Evolutionary conservation across 768 basidiomycete species (phyloP), one percentile per base, ranked within the genome.

Genomic region (Boletellus ananiceps): DNA sequence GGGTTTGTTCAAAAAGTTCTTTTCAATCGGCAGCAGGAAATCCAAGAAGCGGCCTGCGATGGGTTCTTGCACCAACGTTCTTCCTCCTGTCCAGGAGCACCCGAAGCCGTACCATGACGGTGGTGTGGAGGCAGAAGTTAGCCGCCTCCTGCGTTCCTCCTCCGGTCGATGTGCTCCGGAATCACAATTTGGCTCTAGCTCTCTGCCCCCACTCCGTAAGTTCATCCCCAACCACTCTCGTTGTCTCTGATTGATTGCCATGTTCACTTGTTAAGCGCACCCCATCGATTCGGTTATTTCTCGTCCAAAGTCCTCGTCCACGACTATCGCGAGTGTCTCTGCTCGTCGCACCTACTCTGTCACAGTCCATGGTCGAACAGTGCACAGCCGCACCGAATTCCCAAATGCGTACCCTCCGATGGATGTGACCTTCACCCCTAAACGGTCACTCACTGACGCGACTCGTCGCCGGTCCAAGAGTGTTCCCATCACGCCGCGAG

Each of bases 121-220:
- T 31, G 81, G 83, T 15, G 57, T 61, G 40, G 74, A 76, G 54
- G 70, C 66, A 33, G 71, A 68, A 19, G 72, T 71, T 16, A 74
- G 68, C 52, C 70, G 73, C 5, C 72, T 91, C 13, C 63, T 91
- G 32, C 79, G 88, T 38, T 87, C 87, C 1, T 83, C 85, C 13
- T 88, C 88, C 5, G 77, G 84, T 34, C 79, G 83, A 40, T 83
- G 74, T 65, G 71, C 77, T 5, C 76, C 80, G 29, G 77, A 78
- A 27, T 65, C 78, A 8, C 82, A 82, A 57, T 64, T 76, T 8
- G 79, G 82, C 58, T 79, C 82, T 57, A 60, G 72, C 19, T 71
- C 77, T 42, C 64, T 89, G 8, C 82, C 86, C 18, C 84, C 86
- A 45, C 68, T 88, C 53, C 86, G 88, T 90, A 60, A 71, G 88